Percentiles rank a stretch among this genome's conserved stretches.
Evolutionary conservation across 2,329 filamentous ascomycete genomes (phyloP).

Genomic region (Sphaerulina populicola): DNA sequence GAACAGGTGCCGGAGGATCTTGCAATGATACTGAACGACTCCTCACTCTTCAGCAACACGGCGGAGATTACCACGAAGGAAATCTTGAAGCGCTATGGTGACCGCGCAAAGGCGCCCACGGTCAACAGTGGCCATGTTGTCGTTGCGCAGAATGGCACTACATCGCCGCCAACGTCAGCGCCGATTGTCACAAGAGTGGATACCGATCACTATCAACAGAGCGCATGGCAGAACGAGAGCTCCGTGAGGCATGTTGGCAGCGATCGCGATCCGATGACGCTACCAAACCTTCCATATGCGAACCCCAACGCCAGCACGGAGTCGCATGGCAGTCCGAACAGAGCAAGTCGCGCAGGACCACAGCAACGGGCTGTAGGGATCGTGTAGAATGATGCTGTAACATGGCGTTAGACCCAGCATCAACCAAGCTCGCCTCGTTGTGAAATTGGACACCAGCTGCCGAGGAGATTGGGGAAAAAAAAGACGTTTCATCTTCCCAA

Average conservation of each 20-base stretch:
- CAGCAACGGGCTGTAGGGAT: conserved; percentile 5
- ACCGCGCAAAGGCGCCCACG: conserved; percentile 57
- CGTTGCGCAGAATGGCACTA: conserved; percentile 24
- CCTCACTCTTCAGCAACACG: conserved; percentile 67
- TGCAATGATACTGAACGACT: conserved; percentile 75
- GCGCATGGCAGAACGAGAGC: conserved; percentile 70
- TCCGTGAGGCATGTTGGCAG: conserved; percentile 64
- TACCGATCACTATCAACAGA: conserved; percentile 66
- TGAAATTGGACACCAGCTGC: background rate
- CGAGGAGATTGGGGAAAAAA: too few relatives aligned
- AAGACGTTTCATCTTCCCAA: too few relatives aligned
- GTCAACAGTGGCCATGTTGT: conserved; percentile 31
- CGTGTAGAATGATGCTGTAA: background rate
- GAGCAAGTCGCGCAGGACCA: conserved; percentile 16
- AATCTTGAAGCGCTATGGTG: conserved; percentile 86
- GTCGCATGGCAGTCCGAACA: conserved; percentile 28
- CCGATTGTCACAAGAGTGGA: conserved; percentile 64
- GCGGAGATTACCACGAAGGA: conserved; percentile 94
- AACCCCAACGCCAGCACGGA: conserved; percentile 26
- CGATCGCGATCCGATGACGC: conserved; percentile 25
- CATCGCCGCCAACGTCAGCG: conserved; percentile 40
- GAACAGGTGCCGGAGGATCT: conserved; percentile 84
- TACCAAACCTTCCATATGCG: conserved; percentile 26
- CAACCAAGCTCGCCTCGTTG: background rate
- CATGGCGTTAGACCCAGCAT: background rate